These are phyloP conservation scores for Colletotrichum godetiae DNA, from an alignment of 2,329 filamentous ascomycete species.

Conservation along the genomic window DNA sequence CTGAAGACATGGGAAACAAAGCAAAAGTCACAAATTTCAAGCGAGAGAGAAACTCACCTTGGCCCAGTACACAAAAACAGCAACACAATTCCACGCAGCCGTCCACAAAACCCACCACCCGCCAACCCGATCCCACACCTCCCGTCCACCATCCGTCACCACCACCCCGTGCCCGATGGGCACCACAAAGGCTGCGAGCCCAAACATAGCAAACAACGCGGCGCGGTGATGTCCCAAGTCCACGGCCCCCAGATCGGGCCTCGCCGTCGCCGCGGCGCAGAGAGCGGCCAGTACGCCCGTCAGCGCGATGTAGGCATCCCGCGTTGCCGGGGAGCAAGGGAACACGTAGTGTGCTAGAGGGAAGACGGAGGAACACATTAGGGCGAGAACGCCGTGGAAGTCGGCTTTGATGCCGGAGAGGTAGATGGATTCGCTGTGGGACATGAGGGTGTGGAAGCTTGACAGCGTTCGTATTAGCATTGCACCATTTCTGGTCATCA, in stretches of 20 bases:
- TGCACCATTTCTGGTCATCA: no score
- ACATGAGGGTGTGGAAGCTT: conserved; percentile 68
- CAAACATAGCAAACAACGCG: conserved; percentile 23
- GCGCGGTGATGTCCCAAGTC: conserved; percentile 33
- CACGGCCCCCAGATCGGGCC: conserved; percentile 24
- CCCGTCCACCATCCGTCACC: background rate
- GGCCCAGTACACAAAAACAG: conserved; percentile 25
- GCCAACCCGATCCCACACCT: conserved; percentile 18
- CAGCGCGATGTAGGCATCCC: conserved; percentile 48
- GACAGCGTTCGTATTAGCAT: background rate
- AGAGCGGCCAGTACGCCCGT: conserved; percentile 48
- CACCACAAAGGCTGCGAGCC: conserved; percentile 18
- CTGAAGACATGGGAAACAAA: no score
- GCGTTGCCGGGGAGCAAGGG: conserved; percentile 44
- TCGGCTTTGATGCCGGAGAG: conserved; percentile 68
- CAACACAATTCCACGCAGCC: conserved; percentile 21
- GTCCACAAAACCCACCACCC: conserved; percentile 22
- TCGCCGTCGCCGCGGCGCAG: conserved; percentile 44
- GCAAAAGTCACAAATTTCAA: no score
- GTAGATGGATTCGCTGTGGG: conserved; percentile 62
- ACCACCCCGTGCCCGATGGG: conserved; percentile 24
- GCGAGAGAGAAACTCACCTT: conserved; percentile 9
- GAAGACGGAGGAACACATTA: conserved; percentile 72
- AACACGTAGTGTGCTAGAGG: conserved; percentile 69
- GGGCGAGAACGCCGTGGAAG: conserved; percentile 68